These are phyloP conservation scores for Xylaria nigripes DNA, from an alignment of 495 filamentous ascomycete genomes.

Conservation along the genomic window DNA sequence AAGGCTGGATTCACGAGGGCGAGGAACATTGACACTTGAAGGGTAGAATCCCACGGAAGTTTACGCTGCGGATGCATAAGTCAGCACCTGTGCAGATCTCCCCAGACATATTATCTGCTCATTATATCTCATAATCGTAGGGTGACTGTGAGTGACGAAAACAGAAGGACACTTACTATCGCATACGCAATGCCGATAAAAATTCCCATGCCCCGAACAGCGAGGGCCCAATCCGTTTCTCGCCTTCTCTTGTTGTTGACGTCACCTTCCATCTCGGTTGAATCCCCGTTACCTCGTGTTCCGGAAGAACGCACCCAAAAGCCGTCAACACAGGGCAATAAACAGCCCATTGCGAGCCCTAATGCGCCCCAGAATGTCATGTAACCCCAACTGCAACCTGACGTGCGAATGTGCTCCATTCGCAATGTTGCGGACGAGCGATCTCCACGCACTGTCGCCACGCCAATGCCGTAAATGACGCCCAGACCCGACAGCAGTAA, in stretches of 20 bases:
- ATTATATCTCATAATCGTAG: background rate
- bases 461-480: constrained; percentile 73
- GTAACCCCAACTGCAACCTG: constrained; percentile 56
- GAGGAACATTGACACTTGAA: constrained; percentile 85
- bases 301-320: constrained; percentile 41
- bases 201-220: constrained; percentile 79
- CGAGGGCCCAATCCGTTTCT: constrained; percentile 65
- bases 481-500: constrained; percentile 72
- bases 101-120: background rate
- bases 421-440: constrained; percentile 39
- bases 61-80: constrained; percentile 51
- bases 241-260: constrained; percentile 17
- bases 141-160: background rate
- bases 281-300: constrained; percentile 12
- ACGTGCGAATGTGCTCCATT: constrained; percentile 42
- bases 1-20: constrained; percentile 88
- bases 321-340: constrained; percentile 78
- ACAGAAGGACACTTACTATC: constrained; percentile 53
- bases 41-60: constrained; percentile 86
- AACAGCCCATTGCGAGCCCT: constrained; percentile 65
- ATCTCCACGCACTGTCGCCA: constrained; percentile 56
- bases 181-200: constrained; percentile 96
- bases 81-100: background rate
- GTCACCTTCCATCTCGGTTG: constrained; percentile 6
- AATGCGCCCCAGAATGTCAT: constrained; percentile 71